These are phyloP conservation scores for Calycina herbarum DNA, from an alignment of 2,329 filamentous ascomycete species.

Conservation along the genomic window DNA sequence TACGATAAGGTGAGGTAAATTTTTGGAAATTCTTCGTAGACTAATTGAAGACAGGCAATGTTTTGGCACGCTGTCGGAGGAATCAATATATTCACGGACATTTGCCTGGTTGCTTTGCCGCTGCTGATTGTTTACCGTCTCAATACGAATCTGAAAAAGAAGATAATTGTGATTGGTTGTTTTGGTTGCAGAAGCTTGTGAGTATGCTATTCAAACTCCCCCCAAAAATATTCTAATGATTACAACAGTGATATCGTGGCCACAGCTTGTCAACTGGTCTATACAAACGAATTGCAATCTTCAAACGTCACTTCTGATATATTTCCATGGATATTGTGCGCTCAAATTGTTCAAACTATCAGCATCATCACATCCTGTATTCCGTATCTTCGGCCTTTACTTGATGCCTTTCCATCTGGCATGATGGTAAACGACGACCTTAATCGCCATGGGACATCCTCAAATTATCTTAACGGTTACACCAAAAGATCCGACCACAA, in stretches of 20 bases:
- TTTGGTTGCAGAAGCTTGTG: background rate
- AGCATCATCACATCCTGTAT: background rate
- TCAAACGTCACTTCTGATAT: background rate
- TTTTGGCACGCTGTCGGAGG: background rate
- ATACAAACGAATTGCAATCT: conserved; percentile 4
- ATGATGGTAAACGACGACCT: background rate
- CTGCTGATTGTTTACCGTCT: background rate
- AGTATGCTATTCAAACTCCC: background rate
- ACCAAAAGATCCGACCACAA: background rate
- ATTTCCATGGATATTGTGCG: background rate
- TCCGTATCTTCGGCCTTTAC: background rate
- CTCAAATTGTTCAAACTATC: background rate
- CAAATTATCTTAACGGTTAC: conserved; percentile 3
- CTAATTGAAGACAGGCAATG: background rate
- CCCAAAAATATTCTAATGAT: background rate
- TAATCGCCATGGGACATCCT: background rate
- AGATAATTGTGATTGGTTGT: conserved; percentile 1
- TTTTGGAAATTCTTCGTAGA: background rate
- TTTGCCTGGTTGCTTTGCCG: background rate
- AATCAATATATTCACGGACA: background rate
- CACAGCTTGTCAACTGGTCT: background rate
- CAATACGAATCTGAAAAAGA: background rate
- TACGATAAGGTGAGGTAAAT: background rate
- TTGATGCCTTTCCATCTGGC: background rate
- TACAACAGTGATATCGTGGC: background rate